Percentiles rank a stretch among this genome's conserved stretches.
These are phyloP conservation scores for Phytomonas sp. DNA, from an alignment of 208 protist species.

Conservation along the genomic window DNA sequence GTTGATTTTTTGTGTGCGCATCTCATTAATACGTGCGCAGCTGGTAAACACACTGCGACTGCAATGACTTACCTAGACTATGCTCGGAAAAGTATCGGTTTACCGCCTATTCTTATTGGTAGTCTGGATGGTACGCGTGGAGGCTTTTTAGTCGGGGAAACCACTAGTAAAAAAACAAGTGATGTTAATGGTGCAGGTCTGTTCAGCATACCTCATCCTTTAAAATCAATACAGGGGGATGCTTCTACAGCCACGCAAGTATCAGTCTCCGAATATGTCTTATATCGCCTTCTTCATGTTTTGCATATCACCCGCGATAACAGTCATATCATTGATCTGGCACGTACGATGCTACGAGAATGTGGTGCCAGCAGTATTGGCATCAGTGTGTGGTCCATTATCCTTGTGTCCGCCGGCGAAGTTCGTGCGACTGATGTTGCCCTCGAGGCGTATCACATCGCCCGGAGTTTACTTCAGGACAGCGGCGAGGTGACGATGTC, in stretches of 20 bases:
- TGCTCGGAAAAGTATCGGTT: constrained; percentile 22
- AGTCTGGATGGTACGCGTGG: background rate
- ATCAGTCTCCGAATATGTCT: constrained; percentile 15
- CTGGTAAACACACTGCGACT: constrained; percentile 35
- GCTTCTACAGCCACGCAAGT: background rate
- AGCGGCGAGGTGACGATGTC: constrained; percentile 4
- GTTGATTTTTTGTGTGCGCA: constrained; percentile 47
- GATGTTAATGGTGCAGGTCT: background rate
- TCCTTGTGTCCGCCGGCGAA: constrained; percentile 63
- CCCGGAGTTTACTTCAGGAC: constrained; percentile 17
- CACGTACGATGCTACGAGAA: constrained; percentile 29
- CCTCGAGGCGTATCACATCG: constrained; percentile 31
- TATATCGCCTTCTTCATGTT: constrained; percentile 43
- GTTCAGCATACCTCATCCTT: background rate
- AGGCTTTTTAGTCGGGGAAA: background rate
- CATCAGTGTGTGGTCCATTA: constrained; percentile 48
- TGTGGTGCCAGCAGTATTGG: constrained; percentile 18
- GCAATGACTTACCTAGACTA: constrained; percentile 43
- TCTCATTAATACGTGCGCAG: constrained; percentile 49
- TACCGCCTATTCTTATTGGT: background rate
- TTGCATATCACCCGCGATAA: constrained; percentile 48
- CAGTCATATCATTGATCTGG: constrained; percentile 29
- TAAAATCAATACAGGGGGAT: background rate
- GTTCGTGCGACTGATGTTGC: constrained; percentile 43
- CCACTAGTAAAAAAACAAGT: background rate